A percentile compares a stretch with the other conserved stretches of the same genome.
Conservation (phyloP, 345 rosid genomes). For the Citrus australasica region DNA sequence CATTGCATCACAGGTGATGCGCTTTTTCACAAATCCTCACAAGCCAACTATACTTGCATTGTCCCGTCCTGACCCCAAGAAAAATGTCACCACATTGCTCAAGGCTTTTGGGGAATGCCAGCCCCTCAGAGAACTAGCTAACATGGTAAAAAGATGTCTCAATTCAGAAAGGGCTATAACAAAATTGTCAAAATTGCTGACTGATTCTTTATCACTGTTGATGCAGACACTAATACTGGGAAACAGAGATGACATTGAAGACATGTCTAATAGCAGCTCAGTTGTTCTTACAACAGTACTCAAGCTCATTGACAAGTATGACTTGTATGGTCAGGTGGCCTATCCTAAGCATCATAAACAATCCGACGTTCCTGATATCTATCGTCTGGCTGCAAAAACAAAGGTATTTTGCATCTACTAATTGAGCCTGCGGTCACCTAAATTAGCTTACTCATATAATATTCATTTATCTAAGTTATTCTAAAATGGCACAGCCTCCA, state of each 20-base stretch:
- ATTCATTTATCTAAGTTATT: neutral
- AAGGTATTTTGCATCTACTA: constrained; percentile 33
- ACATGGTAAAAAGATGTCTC: constrained; percentile 49
- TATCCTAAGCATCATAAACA: constrained; percentile 78
- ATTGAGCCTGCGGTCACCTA: neutral
- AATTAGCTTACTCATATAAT: neutral
- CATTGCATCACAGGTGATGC: constrained; percentile 55
- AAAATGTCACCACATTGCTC: constrained; percentile 80
- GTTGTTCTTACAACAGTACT: constrained; percentile 54
- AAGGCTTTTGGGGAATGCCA: constrained; percentile 92
- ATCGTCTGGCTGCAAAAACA: constrained; percentile 68
- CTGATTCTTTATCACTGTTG: neutral
- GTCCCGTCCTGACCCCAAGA: constrained; percentile 93
- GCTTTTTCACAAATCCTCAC: constrained; percentile 88
- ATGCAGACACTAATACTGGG: constrained; percentile 62
- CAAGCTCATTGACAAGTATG: constrained; percentile 64
- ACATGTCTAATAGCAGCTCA: constrained; percentile 54
- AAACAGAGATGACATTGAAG: constrained; percentile 67
- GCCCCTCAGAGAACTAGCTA: constrained; percentile 80
- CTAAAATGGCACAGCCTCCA: neutral
- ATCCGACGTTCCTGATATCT: constrained; percentile 64
- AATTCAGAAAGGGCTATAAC: neutral
- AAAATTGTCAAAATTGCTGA: constrained; percentile 10
- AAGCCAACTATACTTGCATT: constrained; percentile 88
- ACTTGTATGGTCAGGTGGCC: constrained; percentile 70